Percentiles rank a stretch among this genome's conserved stretches.
Conservation (phyloP, 805 yeast genomes). For the Yamadazyma sp. region DNA sequence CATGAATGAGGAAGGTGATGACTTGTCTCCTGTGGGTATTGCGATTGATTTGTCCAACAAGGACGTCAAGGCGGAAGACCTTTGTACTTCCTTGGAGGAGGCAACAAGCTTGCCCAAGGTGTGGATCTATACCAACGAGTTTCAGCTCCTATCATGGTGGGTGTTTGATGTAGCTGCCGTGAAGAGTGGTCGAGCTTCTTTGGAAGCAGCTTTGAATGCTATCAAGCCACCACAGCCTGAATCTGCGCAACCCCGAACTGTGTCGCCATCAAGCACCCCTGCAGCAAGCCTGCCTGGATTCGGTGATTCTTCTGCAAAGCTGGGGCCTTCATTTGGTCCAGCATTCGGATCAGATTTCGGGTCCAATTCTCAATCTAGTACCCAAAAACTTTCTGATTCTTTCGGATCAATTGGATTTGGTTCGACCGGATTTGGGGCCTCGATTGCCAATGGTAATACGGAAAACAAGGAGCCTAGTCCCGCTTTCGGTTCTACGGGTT, state of each 20-base stretch:
- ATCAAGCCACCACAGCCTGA: too few relatives aligned
- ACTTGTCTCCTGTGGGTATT: conserved; percentile 70
- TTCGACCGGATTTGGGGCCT: too few relatives aligned
- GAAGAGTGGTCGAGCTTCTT: conserved; percentile 7
- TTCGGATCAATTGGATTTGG: too few relatives aligned
- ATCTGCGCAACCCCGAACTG: too few relatives aligned
- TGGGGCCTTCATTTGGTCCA: too few relatives aligned
- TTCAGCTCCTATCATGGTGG: conserved; percentile 63
- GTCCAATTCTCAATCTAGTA: too few relatives aligned
- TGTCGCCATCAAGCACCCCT: too few relatives aligned
- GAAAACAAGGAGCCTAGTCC: neutral
- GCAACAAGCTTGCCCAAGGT: conserved; percentile 65
- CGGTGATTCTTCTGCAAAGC: too few relatives aligned
- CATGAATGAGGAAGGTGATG: conserved; percentile 62
- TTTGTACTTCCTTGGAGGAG: conserved; percentile 58
- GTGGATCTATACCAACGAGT: conserved; percentile 62
- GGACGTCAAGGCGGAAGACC: conserved; percentile 43
- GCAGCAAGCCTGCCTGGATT: too few relatives aligned
- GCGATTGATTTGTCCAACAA: conserved; percentile 56
- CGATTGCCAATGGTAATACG: neutral
- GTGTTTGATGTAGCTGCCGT: conserved; percentile 43
- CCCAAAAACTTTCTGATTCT: too few relatives aligned
- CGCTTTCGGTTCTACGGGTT: conserved; percentile 8
- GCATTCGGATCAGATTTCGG: too few relatives aligned
- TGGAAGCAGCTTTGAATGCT: conserved; percentile 8